Conservation (phyloP, 2,329 filamentous ascomycete species). For the Parastagonospora nodorum region DNA sequence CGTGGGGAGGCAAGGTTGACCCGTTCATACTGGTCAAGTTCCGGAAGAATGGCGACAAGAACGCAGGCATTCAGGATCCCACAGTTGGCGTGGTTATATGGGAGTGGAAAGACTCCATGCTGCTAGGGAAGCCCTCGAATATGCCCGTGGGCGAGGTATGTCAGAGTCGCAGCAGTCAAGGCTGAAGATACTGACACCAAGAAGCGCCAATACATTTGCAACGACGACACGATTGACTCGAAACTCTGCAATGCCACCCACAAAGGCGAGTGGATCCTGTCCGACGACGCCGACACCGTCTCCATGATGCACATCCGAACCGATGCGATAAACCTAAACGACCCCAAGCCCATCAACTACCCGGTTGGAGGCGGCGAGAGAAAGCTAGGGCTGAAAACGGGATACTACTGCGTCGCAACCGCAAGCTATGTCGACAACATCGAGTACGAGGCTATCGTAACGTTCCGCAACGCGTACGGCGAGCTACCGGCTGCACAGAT, state of each 20-base stretch:
- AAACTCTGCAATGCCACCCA: constrained; percentile 77
- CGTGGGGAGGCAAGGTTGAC: constrained; percentile 86
- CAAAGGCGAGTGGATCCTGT: constrained; percentile 82
- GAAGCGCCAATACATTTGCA: constrained; percentile 74
- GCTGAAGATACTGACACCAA: constrained; percentile 23
- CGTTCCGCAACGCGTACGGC: constrained; percentile 95
- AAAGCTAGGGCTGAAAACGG: constrained; percentile 66
- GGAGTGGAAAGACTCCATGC: constrained; percentile 84
- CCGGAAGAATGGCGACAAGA: constrained; percentile 56
- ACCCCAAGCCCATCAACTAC: constrained; percentile 77
- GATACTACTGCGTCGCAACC: constrained; percentile 93
- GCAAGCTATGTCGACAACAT: constrained; percentile 67
- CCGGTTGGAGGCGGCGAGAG: constrained; percentile 61
- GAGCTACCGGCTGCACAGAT: constrained; percentile 96
- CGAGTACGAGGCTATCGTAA: constrained; percentile 79
- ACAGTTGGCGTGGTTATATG: constrained; percentile 87
- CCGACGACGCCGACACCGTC: constrained; percentile 72
- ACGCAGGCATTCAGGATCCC: constrained; percentile 68
- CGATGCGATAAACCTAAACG: constrained; percentile 79
- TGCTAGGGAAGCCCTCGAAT: constrained; percentile 69
- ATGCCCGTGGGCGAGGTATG: constrained; percentile 33
- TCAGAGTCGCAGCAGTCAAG: constrained; percentile 4
- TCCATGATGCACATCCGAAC: constrained; percentile 77
- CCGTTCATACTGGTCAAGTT: constrained; percentile 90
- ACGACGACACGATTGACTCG: constrained; percentile 68